Percentiles rank a stretch among this genome's conserved stretches.
These are phyloP conservation scores for Sclerotinia glacialis DNA, from an alignment of 2,329 filamentous ascomycete species.

Conservation along the genomic window DNA sequence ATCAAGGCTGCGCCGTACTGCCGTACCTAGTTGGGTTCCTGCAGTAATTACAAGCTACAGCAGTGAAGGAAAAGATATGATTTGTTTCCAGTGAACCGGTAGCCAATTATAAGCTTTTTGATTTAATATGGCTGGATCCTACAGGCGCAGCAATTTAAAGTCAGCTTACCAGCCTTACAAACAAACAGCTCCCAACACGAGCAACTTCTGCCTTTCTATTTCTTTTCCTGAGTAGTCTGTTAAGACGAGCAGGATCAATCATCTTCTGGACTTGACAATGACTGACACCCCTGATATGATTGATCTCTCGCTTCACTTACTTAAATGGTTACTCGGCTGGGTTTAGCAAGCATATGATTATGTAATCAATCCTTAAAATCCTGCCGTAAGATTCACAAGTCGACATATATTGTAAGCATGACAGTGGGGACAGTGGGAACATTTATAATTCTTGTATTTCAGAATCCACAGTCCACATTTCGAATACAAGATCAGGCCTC, in stretches of 20 bases:
- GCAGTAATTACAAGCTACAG: background rate
- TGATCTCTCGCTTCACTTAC: background rate
- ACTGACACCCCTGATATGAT: too few species aligned
- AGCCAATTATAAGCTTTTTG: background rate
- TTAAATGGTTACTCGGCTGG: background rate
- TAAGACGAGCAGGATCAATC: background rate
- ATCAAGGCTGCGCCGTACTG: background rate
- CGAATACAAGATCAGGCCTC: background rate
- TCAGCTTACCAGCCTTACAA: background rate
- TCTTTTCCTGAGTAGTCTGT: background rate
- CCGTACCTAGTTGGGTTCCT: slow-evolving; percentile 8
- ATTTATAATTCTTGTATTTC: background rate
- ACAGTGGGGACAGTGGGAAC: background rate
- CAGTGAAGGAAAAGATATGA: background rate
- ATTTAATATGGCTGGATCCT: slow-evolving; percentile 1
- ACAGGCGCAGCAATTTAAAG: slow-evolving; percentile 11
- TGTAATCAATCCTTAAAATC: background rate
- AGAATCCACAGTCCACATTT: background rate
- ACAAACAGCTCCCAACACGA: slow-evolving; percentile 2
- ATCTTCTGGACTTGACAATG: too few species aligned
- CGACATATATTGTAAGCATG: background rate
- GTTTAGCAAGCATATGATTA: background rate
- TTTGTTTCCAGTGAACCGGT: slow-evolving; percentile 6
- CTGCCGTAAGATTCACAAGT: background rate
- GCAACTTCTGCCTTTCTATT: background rate